Conservation (phyloP, 768 basidiomycete species). For the Trametes sanguinea region DNA sequence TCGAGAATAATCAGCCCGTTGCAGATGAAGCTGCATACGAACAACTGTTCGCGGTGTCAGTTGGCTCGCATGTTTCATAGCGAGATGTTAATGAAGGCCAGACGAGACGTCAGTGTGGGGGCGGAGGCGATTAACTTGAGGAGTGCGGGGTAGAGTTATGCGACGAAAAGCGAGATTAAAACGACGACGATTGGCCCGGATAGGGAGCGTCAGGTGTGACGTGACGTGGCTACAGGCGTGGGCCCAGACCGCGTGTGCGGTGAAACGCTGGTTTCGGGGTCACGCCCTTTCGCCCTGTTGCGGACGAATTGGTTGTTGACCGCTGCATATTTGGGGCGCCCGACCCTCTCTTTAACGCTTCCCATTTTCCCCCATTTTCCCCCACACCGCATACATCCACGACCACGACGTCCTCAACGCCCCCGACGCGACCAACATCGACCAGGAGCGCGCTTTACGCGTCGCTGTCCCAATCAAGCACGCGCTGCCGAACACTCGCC, state of each 20-base stretch:
- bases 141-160: slow-evolving; percentile 14
- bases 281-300: not conserved
- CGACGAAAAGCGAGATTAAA: slow-evolving; percentile 7
- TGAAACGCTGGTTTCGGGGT: slow-evolving; percentile 14
- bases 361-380: slow-evolving; percentile 6
- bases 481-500: slow-evolving; percentile 14
- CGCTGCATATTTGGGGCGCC: slow-evolving; percentile 21
- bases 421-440: slow-evolving; percentile 8
- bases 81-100: not conserved
- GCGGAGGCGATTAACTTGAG: not conserved
- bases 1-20: not conserved
- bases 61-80: no score
- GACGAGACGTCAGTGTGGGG: slow-evolving; percentile 19
- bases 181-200: slow-evolving; percentile 7
- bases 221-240: slow-evolving; percentile 12
- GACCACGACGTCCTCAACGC: slow-evolving; percentile 14
- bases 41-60: no score
- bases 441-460: slow-evolving; percentile 21
- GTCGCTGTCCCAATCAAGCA: slow-evolving; percentile 16
- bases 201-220: slow-evolving; percentile 8
- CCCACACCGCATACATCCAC: slow-evolving; percentile 14
- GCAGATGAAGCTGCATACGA: no score
- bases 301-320: no score
- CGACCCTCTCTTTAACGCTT: not conserved
- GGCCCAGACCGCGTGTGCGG: slow-evolving; percentile 7